A percentile compares a stretch with the other conserved stretches of the same genome.
Evolutionary conservation across 2,329 filamentous ascomycete species (phyloP).

Genomic region (Seiridium unicorne): DNA sequence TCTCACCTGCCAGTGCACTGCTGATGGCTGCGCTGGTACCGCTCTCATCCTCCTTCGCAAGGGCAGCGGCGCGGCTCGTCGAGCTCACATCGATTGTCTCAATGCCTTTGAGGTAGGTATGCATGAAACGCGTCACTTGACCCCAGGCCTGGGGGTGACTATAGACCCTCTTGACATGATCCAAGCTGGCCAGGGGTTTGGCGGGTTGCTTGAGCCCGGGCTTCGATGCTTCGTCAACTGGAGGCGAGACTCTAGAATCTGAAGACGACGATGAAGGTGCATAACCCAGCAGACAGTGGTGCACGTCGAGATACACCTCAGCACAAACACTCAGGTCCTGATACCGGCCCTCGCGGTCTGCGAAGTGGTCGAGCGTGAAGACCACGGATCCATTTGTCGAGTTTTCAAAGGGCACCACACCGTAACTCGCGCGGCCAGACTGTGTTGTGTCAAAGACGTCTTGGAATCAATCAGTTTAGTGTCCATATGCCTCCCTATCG

Average conservation of each 20-base stretch:
- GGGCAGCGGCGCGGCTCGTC: slow-evolving; percentile 80
- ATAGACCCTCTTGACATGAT: slow-evolving; percentile 73
- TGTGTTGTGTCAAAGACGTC: slow-evolving; percentile 83
- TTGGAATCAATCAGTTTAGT: slow-evolving; percentile 23
- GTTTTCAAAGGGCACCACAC: slow-evolving; percentile 94
- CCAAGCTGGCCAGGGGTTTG: slow-evolving; percentile 48
- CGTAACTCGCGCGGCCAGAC: slow-evolving; percentile 59
- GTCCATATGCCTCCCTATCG: not conserved
- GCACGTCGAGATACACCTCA: slow-evolving; percentile 83
- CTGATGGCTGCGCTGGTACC: slow-evolving; percentile 75
- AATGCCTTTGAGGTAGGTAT: slow-evolving; percentile 65
- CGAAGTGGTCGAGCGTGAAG: slow-evolving; percentile 85
- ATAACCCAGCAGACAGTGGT: slow-evolving; percentile 78
- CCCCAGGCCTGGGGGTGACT: slow-evolving; percentile 95
- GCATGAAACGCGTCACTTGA: slow-evolving; percentile 79
- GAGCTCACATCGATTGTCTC: slow-evolving; percentile 79
- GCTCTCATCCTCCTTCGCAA: slow-evolving; percentile 59
- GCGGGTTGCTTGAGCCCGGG: not conserved
- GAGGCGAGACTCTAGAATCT: not conserved
- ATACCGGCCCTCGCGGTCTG: slow-evolving; percentile 66
- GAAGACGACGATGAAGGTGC: slow-evolving; percentile 7
- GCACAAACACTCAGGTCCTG: slow-evolving; percentile 72
- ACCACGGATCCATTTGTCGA: slow-evolving; percentile 91
- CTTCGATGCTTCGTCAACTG: slow-evolving; percentile 32
- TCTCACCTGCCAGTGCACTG: slow-evolving; percentile 68